These are phyloP conservation scores for Choiromyces venosus DNA, from an alignment of 495 filamentous ascomycete genomes.

Conservation along the genomic window DNA sequence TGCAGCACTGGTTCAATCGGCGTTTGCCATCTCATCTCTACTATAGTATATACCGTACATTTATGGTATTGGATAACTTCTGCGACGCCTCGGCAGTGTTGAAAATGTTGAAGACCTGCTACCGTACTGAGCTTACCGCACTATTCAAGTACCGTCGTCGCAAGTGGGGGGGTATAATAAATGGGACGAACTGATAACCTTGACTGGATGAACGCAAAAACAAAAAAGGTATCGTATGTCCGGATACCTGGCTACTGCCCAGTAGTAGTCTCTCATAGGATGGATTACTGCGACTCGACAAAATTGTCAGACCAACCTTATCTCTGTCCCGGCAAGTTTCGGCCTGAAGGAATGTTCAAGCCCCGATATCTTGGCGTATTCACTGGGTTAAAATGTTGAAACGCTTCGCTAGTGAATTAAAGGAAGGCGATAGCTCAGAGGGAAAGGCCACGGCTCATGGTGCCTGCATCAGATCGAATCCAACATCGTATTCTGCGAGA, in stretches of 20 bases:
- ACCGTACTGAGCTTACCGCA: background rate
- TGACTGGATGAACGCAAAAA: background rate
- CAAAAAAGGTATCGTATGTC: background rate
- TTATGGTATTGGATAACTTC: background rate
- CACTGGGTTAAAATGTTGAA: background rate
- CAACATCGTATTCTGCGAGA: background rate
- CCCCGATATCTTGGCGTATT: background rate
- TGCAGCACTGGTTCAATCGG: background rate
- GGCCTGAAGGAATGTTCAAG: background rate
- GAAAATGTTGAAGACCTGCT: background rate
- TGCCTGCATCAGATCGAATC: background rate
- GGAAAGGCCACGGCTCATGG: background rate
- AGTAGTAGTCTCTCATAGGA: background rate
- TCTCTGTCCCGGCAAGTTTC: background rate
- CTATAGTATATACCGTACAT: background rate
- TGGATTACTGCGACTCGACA: background rate
- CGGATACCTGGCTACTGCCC: background rate
- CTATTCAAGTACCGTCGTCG: background rate
- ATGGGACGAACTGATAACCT: background rate
- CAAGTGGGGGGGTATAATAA: background rate
- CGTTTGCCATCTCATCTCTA: background rate
- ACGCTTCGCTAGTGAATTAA: background rate
- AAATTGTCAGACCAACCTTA: background rate
- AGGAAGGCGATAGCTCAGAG: background rate
- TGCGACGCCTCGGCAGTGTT: background rate